A percentile compares a stretch with the other conserved stretches of the same genome.
These are phyloP conservation scores for Clarkia xantiana DNA, from an alignment of 345 rosid genomes.

Conservation along the genomic window DNA sequence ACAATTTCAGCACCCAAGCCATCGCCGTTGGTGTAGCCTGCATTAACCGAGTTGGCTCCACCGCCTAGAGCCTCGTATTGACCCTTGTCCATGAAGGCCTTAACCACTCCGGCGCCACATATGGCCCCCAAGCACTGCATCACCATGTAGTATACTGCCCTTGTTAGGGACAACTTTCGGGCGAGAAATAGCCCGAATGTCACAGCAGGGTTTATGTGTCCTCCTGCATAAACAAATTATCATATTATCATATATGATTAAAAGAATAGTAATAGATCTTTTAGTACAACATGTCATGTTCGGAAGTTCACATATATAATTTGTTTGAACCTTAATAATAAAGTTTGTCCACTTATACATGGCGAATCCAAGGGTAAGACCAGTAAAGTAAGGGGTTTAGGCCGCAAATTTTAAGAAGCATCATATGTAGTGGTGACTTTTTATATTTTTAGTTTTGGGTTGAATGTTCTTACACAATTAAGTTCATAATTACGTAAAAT, in stretches of 20 bases:
- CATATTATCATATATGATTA: neutral
- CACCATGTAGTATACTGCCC: constrained; percentile 19
- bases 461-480: too few species aligned
- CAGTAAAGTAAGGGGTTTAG: too few species aligned
- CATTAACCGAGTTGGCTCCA: constrained; percentile 14
- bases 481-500: too few species aligned
- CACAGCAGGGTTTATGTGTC: constrained; percentile 20
- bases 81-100: constrained; percentile 10
- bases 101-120: constrained; percentile 19
- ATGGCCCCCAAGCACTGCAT: constrained; percentile 19
- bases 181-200: constrained; percentile 18
- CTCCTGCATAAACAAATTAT: constrained; percentile 7
- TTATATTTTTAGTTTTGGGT: too few species aligned
- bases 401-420: too few species aligned
- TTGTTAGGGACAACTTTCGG: constrained; percentile 19
- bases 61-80: constrained; percentile 2
- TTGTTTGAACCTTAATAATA: too few species aligned
- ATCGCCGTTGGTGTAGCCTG: constrained; percentile 16
- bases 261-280: neutral
- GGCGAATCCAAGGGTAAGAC: too few species aligned
- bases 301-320: too few species aligned
- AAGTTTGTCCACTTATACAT: too few species aligned
- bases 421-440: too few species aligned
- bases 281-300: too few species aligned
- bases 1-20: constrained; percentile 19